These are phyloP conservation scores for Lentinula aciculospora DNA, from an alignment of 768 basidiomycete species.

Conservation along the genomic window DNA sequence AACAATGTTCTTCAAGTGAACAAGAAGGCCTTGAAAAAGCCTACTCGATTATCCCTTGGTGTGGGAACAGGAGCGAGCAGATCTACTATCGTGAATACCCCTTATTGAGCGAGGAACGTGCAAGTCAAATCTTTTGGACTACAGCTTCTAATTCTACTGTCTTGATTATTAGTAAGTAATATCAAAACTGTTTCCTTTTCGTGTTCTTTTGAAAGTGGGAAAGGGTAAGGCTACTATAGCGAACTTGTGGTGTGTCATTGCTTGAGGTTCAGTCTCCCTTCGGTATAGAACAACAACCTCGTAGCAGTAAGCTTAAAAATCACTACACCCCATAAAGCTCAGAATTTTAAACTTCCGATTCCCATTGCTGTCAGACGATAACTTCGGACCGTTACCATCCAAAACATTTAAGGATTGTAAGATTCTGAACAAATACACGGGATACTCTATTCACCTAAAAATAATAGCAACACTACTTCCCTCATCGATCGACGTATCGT, in stretches of 20 bases:
- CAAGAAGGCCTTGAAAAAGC: constrained; percentile 87
- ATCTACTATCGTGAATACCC: constrained; percentile 66
- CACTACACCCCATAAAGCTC: too few relatives aligned
- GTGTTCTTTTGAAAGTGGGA: too few relatives aligned
- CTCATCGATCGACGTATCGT: neutral
- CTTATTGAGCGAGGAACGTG: constrained; percentile 35
- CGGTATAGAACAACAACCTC: too few relatives aligned
- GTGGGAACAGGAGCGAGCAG: constrained; percentile 39
- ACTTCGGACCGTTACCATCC: neutral
- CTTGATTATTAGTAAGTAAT: neutral
- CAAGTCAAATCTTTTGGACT: neutral
- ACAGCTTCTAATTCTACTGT: neutral
- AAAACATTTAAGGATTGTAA: neutral
- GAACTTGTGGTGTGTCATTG: too few relatives aligned
- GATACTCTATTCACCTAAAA: neutral
- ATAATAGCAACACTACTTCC: neutral
- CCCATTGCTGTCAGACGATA: neutral
- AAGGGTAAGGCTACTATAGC: too few relatives aligned
- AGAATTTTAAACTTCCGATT: too few relatives aligned
- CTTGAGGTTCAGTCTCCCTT: too few relatives aligned
- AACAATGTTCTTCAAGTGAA: constrained; percentile 92
- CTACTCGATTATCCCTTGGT: constrained; percentile 67
- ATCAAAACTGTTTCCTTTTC: too few relatives aligned
- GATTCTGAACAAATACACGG: neutral
- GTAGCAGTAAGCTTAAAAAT: too few relatives aligned